phyloP scores from a whole-genome alignment of 2,329 filamentous ascomycete species.

The Aureobasidium lini region DNA sequence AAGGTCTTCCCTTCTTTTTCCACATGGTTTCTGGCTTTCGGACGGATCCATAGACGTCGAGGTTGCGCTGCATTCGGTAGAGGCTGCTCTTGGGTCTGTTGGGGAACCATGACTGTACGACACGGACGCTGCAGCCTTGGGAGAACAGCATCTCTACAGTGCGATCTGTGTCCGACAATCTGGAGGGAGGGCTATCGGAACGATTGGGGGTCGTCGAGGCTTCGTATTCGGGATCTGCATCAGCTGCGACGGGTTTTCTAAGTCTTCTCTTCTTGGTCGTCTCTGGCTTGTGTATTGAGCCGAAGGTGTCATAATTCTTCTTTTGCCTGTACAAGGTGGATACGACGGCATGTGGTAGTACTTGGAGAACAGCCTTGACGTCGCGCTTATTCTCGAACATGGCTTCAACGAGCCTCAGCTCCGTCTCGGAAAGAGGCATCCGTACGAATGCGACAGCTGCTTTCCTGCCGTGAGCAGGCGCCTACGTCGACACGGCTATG shows the following conservation, averaged over 20 bases:
- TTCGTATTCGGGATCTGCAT: neutral
- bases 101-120: slow-evolving; percentile 5
- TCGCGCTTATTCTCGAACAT: slow-evolving; percentile 6
- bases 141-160: slow-evolving; percentile 2
- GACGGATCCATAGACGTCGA: neutral
- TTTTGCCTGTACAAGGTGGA: slow-evolving; percentile 5
- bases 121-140: neutral
- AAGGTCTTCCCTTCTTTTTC: neutral
- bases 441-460: neutral
- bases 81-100: neutral
- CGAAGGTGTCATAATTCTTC: neutral
- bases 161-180: neutral
- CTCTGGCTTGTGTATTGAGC: neutral
- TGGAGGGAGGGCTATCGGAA: neutral
- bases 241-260: neutral
- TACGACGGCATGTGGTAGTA: neutral
- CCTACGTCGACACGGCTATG: too few relatives aligned
- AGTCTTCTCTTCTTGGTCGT: neutral
- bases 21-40: neutral
- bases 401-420: slow-evolving; percentile 7
- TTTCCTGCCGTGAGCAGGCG: neutral
- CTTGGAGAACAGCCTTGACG: neutral
- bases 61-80: neutral
- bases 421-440: slow-evolving; percentile 1
- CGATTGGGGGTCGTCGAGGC: neutral